Evolutionary conservation across 1,284 basidiomycete genomes (phyloP), one percentile per base, ranked within the genome.

Genomic region (Inonotus obliquus): DNA sequence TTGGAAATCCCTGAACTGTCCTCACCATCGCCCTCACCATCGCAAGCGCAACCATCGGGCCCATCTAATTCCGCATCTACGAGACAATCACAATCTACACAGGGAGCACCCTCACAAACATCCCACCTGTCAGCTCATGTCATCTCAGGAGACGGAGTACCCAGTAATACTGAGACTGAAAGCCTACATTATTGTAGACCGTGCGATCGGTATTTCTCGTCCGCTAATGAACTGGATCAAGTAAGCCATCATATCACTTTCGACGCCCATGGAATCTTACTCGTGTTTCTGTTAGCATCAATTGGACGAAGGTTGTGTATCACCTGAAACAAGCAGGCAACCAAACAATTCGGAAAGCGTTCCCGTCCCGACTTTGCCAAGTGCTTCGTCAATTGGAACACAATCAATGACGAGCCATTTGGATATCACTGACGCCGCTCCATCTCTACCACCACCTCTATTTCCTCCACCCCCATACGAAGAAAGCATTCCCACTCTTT

Each of bases 151-250:
- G n/a, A n/a, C n/a, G n/a, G n/a, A n/a, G n/a, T n/a, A n/a, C n/a
- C n/a, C n/a, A n/a, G n/a, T n/a, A n/a, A n/a, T n/a, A n/a, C n/a
- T n/a, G n/a, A n/a, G n/a, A n/a, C n/a, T n/a, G n/a, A n/a, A n/a
- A n/a, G n/a, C n/a, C 6, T 57, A 4, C 32, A 47, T 25, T 57
- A 48, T 37, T 48, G 56, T 48, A n/a, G 10, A 1, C 56, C 56
- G 9, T 57, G 56, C 32, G 56, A 57, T 37, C 38, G 56, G 23
- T 57, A 57, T 39, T 57, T 57, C 32, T 47, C 29, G 11, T 32
- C 56, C 11, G 56, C 41, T 4, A 10, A 48, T 10, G 56, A 47
- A 4, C 56, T 57, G 9, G 17, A n/a, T 1, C 44, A 32, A 45
- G 56, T 57, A 48, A 45, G 56, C 7, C 27, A 51, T 29, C 45